Conservation (phyloP, 2,329 filamentous ascomycete species). For the Sporothrix curviconia region DNA sequence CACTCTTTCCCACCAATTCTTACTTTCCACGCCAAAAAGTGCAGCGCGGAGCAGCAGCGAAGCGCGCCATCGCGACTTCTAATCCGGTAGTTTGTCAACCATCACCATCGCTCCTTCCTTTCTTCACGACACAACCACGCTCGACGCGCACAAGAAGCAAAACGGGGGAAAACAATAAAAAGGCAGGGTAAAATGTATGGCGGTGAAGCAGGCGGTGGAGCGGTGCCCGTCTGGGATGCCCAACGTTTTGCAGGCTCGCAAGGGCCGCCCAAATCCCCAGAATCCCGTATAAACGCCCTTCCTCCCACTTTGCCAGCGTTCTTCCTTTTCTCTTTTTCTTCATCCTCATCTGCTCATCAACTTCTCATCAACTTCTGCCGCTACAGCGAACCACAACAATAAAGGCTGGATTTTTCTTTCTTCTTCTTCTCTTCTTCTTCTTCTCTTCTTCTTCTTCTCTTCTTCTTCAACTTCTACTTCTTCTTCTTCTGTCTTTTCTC, state of each 20-base stretch:
- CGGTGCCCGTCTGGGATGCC: no score
- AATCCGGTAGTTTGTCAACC: neutral
- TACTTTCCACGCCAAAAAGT: no score
- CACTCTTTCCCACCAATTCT: no score
- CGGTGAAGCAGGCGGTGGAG: no score
- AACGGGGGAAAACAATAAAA: neutral
- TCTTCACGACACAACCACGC: neutral
- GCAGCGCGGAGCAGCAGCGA: no score
- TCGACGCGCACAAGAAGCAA: neutral
- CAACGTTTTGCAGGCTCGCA: constrained; percentile 1
- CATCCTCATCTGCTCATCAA: neutral
- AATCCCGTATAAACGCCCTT: neutral
- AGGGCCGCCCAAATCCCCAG: neutral
- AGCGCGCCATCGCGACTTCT: neutral
- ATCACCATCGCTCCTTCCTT: neutral
- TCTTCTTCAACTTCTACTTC: neutral
- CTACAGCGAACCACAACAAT: no score
- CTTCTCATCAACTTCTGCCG: neutral
- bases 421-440: neutral
- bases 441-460: neutral
- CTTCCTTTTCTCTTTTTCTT: neutral
- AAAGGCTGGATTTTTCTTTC: neutral
- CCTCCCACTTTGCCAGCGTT: neutral
- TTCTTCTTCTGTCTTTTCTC: neutral
- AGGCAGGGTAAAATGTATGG: neutral